Base-by-base conservation (phyloP, 306 rosid genomes). In the Lathyrus sativus region DNA sequence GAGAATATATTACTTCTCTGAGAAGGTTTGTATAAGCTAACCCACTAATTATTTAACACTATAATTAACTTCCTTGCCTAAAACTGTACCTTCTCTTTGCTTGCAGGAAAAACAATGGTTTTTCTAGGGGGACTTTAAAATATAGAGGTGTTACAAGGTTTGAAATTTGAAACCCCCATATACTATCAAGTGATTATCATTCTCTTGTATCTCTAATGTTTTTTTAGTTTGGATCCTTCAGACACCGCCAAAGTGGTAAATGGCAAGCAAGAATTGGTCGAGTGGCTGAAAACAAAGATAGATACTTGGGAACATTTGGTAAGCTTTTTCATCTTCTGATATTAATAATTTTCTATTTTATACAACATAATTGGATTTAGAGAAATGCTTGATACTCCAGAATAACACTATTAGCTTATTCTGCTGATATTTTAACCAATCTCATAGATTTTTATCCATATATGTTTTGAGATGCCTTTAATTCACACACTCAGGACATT, bases 211-310 rank as follows among this genome's bases (percentile, higher is more conserved):
- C n/a, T 51, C 29, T 51, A 12, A 22, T 10, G 29, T 3, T 19
- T n/a, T 19, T 4, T 19, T 19, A 19, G 7, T 51, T 62, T 72
- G 22, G 46, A 28, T 31, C 19, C 61, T 79, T 29, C 65, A 91
- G 95, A 91, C 98, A 92, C 74, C 93, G 90, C 45, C 96, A 88
- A 59, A 96, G 90, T 55, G 96, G 96, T 24, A 73, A 96, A 60
- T 92, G 96, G 96, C 98, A 92, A 75, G 98, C 98, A 4, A 85
- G 98, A 67, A 92, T 92, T 5, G 98, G 98, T 22, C 96, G 96
- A 37, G 98, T 92, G 37, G 88, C 96, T 0, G 96, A 96, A 46
- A 92, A 92, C 86, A 92, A 92, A 70, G 96, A 92, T 66, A 70
- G 86, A 0, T 92, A 90, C 76, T 86, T 92, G 26, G 98, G 98